A percentile compares a stretch with the other conserved stretches of the same genome.
These are phyloP conservation scores for Pulveroboletus sp. DNA, from an alignment of 768 basidiomycete genomes.

Conservation along the genomic window DNA sequence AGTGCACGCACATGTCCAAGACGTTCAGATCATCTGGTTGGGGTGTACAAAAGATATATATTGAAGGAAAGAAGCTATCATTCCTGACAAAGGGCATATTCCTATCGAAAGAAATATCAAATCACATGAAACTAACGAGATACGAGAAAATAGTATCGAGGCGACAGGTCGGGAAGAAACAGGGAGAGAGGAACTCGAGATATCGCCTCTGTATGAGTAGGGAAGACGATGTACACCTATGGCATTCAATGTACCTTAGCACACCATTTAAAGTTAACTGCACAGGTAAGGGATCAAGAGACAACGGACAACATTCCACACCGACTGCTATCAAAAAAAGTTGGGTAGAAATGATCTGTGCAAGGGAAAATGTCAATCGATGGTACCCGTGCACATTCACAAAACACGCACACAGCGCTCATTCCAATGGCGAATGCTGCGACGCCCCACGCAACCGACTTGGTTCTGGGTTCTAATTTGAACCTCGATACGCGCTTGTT, in stretches of 20 bases:
- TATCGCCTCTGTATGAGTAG: conserved; percentile 17
- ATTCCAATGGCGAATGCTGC: conserved; percentile 80
- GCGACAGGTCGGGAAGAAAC: background rate
- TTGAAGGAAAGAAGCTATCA: background rate
- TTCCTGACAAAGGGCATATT: background rate
- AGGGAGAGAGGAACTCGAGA: background rate
- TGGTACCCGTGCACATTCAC: background rate
- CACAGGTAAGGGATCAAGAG: conserved; percentile 6
- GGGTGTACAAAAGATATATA: conserved; percentile 7
- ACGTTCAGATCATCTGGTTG: too few relatives aligned
- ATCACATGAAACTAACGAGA: background rate
- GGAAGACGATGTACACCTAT: conserved; percentile 13
- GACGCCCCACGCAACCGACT: conserved; percentile 78
- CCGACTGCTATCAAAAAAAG: conserved; percentile 41
- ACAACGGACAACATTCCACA: conserved; percentile 13
- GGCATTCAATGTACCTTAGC: conserved; percentile 19
- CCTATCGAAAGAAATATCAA: conserved; percentile 2
- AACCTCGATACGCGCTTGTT: conserved; percentile 61
- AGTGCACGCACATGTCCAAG: too few relatives aligned
- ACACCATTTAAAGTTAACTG: conserved; percentile 11
- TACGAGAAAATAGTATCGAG: background rate
- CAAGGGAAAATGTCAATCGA: background rate
- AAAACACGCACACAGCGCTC: conserved; percentile 67
- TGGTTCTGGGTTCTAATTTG: conserved; percentile 59
- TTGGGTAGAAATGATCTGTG: conserved; percentile 56